Percentiles rank a stretch among this genome's conserved stretches.
Conservation (phyloP, 2,329 filamentous ascomycete species). For the Arthrobotrys musiformis region DNA sequence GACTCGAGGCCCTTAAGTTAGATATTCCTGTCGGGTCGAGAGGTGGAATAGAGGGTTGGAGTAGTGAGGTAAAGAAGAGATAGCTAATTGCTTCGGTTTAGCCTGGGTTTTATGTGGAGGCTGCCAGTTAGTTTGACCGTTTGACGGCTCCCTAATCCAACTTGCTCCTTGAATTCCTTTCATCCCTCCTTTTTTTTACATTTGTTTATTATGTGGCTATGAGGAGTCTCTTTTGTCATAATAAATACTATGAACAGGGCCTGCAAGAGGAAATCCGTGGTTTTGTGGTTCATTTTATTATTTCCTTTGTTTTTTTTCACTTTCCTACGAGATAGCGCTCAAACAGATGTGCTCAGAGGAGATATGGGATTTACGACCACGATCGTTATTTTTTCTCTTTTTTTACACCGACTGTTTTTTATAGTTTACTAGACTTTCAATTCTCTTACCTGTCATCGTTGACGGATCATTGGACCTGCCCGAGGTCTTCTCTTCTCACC, state of each 20-base stretch:
- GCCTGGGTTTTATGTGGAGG: constrained; percentile 44
- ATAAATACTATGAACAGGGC: constrained; percentile 43
- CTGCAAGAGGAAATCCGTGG: constrained; percentile 41
- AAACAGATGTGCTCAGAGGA: constrained; percentile 25
- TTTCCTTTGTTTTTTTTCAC: constrained; percentile 10
- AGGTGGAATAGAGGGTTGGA: constrained; percentile 94
- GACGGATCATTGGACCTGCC: constrained; percentile 19
- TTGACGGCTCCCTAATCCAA: constrained; percentile 18
- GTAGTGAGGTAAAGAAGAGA: constrained; percentile 80
- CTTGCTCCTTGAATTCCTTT: background rate
- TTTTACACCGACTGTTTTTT: constrained; percentile 16
- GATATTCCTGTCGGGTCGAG: constrained; percentile 80
- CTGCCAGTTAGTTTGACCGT: constrained; percentile 36
- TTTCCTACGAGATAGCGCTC: constrained; percentile 36
- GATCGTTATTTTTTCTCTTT: constrained; percentile 27
- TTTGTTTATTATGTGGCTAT: constrained; percentile 49
- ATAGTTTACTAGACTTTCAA: constrained; percentile 45
- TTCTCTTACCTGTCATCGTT: constrained; percentile 10
- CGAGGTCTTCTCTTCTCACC: background rate
- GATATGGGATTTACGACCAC: constrained; percentile 34
- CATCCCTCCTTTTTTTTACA: constrained; percentile 31
- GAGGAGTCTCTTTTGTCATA: constrained; percentile 52
- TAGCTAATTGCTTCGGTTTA: constrained; percentile 15
- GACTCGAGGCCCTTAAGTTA: constrained; percentile 84
- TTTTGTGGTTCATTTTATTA: constrained; percentile 1